Evolutionary conservation across 1,284 basidiomycete genomes (phyloP), one percentile per base, ranked within the genome.

Genomic region (Tilletia indica): DNA sequence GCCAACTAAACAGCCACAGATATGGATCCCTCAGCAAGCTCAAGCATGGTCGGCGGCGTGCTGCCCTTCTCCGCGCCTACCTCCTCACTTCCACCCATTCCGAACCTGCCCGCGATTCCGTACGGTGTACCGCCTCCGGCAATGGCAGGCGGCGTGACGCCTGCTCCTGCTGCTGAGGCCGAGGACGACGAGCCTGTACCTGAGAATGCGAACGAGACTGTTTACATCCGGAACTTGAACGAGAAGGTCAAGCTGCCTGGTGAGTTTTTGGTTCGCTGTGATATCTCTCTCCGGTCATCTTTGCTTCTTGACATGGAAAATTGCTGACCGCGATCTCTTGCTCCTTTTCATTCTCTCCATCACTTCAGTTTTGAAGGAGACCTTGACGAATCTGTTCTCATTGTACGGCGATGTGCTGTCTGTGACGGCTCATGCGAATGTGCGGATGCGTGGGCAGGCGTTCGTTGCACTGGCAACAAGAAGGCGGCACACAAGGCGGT

Each of bases 171-270:
- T 8, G 42, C 42, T 45, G 42, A 45, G 61, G 34, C 31, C 2
- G 61, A 38, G 36, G 61, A 38, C 36, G 61, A 64, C 34, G 36
- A 39, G 61, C 61, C 61, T 9, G 16, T 64, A 19, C 36, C 68
- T 14, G 48, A 34, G 38, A 14, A 68, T 36, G 68, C 68, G 49
- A 54, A 72, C 56, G 93, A 96, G 85, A 98, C 96, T 19, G 87
- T 99, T 54, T 99, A 98, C 85, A 91, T 98, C 79, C 93, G 97
- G 85, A 99, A 99, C 86, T 86, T 99, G 82, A 98, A 99, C 85
- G 96, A 99, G 87, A 94, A 93, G 86, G 93, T 99, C 77, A 93
- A 93, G 85, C 87, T 94, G 70, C 73, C 77, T 11, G 71, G 75
- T 75, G 34, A 19, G 74, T 71, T n/a, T 31, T 31, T 11, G 42